These are phyloP conservation scores for Volvox carteri DNA, from an alignment of 163 green algal species.

Conservation along the genomic window DNA sequence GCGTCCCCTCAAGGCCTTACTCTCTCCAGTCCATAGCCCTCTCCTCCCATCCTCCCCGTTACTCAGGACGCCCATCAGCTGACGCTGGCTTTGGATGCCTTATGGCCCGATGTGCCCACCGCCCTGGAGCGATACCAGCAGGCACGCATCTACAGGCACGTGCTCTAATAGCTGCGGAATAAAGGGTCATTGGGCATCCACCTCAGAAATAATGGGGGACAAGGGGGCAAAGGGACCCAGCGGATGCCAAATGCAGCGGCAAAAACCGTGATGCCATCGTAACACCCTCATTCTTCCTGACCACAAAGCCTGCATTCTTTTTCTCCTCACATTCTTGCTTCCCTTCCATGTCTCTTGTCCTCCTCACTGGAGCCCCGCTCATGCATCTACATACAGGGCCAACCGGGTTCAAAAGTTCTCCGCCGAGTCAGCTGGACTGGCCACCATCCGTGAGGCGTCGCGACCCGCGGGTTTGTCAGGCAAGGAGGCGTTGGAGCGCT, in stretches of 20 bases:
- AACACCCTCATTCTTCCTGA: too few species aligned
- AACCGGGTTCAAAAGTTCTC: neutral
- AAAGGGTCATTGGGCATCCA: too few species aligned
- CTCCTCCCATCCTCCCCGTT: too few species aligned
- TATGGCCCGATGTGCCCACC: slow-evolving; percentile 29
- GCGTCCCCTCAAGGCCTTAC: too few species aligned
- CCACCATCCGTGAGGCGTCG: slow-evolving; percentile 4
- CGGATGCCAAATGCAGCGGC: too few species aligned
- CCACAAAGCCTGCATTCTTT: too few species aligned
- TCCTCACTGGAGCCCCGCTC: too few species aligned
- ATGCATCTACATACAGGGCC: neutral
- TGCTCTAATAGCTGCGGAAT: neutral
- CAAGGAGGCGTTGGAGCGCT: neutral
- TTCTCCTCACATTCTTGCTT: neutral
- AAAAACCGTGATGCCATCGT: too few species aligned
- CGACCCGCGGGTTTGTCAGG: neutral
- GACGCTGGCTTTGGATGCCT: slow-evolving; percentile 25
- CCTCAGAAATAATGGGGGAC: too few species aligned
- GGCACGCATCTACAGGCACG: neutral
- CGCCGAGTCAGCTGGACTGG: neutral
- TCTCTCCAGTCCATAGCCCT: too few species aligned
- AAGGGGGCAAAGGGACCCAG: too few species aligned
- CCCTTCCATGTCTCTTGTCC: neutral
- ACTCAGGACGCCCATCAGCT: slow-evolving; percentile 53
- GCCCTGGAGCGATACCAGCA: slow-evolving; percentile 23